Base-by-base conservation (phyloP, 225 moss, liverwort and hornwort species). In the Lunularia cruciata region DNA sequence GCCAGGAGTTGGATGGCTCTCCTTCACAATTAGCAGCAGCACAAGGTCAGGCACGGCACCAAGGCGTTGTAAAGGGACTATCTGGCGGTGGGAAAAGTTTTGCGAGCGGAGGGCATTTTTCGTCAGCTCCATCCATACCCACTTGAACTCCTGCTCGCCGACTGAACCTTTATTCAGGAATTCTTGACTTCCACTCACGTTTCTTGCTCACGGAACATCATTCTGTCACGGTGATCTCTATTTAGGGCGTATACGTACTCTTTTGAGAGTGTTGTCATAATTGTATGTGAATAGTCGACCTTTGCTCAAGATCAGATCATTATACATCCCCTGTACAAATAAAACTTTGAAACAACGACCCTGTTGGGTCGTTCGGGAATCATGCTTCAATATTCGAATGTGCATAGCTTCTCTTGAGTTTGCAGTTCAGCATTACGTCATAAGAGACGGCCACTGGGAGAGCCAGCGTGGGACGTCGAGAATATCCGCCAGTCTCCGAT, bases 21-120 rank as follows among this genome's bases (percentile, higher is more conserved):
- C 45, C 22, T 2, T 23, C 26, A 46, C 72, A 70, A 28, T 63
- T 63, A 54, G 77, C 71, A 60, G 47, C 18, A n/a, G 62, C 75
- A 35, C 68, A 38, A 31, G 84, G 26, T 3, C 63, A 71, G 34
- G 49, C 82, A 51, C 72, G 64, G 77, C 76, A 86, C 58, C 76
- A 81, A 73, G 82, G 76, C 76, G 77, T 66, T 79, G 51, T 60
- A 46, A 82, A 76, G 38, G 71, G 23, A 35, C 69, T 60, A 48
- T 47, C 63, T 76, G 66, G 48, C 28, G 45, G 57, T 67, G 63
- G 58, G 30, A 51, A 81, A 77, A 46, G 47, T 40, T 62, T 77
- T 70, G 59, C 42, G 16, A 77, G 62, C 33, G 67, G 77, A 38
- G 64, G 59, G 6, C 63, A 62, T 67, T 26, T 72, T 26, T 32